Percentiles rank a stretch among this genome's conserved stretches.
phyloP scores from a whole-genome alignment of 495 filamentous ascomycete genomes.

The Filosporella fistucella region DNA sequence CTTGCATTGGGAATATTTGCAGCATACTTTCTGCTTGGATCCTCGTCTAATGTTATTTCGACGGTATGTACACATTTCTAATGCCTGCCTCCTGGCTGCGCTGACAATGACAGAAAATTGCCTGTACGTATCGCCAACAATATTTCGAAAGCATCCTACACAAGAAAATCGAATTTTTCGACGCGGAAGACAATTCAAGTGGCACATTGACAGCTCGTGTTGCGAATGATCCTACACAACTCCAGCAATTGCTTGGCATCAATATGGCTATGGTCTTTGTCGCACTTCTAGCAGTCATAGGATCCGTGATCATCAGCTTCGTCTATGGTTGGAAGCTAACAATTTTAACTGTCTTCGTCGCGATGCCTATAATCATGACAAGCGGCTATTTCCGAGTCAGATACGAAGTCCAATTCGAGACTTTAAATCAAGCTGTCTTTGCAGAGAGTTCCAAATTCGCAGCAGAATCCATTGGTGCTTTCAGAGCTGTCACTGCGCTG shows the following conservation, averaged over 20 bases:
- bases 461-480: slow-evolving; percentile 50
- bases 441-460: slow-evolving; percentile 52
- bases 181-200: slow-evolving; percentile 54
- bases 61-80: slow-evolving; percentile 30
- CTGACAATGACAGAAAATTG: slow-evolving; percentile 9
- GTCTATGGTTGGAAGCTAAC: slow-evolving; percentile 54
- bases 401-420: slow-evolving; percentile 48
- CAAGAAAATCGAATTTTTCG: slow-evolving; percentile 61
- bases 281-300: slow-evolving; percentile 42
- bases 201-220: slow-evolving; percentile 58
- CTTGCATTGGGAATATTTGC: slow-evolving; percentile 45
- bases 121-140: slow-evolving; percentile 44
- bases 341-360: slow-evolving; percentile 38
- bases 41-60: slow-evolving; percentile 43
- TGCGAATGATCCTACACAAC: slow-evolving; percentile 51
- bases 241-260: slow-evolving; percentile 59
- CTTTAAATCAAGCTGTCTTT: slow-evolving; percentile 46
- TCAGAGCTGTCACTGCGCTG: slow-evolving; percentile 50
- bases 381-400: slow-evolving; percentile 47
- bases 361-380: slow-evolving; percentile 43
- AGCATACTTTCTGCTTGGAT: slow-evolving; percentile 50
- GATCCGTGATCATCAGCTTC: slow-evolving; percentile 45
- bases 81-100: neutral
- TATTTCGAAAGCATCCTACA: slow-evolving; percentile 52
- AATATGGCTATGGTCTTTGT: slow-evolving; percentile 46